Percentiles rank a stretch among this genome's conserved stretches.
These are phyloP conservation scores for Apostasia ramifera DNA, from an alignment of 106 monocot species.

Conservation along the genomic window DNA sequence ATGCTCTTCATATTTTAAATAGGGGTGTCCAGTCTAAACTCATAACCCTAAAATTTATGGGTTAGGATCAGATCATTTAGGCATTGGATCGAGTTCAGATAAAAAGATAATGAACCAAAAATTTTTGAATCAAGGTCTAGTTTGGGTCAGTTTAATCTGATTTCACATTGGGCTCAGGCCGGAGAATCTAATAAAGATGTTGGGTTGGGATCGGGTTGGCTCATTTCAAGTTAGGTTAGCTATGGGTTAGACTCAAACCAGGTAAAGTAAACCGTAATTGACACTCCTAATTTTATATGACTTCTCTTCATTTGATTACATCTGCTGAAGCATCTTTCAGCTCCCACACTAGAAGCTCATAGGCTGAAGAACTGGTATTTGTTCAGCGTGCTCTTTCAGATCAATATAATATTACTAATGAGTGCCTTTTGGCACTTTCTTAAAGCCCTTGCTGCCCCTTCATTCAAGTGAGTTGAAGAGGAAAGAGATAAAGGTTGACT, in stretches of 20 bases:
- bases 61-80: background rate
- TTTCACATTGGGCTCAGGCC: too few species aligned
- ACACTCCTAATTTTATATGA: background rate
- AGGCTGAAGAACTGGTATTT: conserved; percentile 36
- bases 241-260: too few species aligned
- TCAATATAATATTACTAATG: conserved; percentile 24
- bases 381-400: conserved; percentile 35
- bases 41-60: conserved; percentile 25
- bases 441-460: conserved; percentile 23
- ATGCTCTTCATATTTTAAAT: conserved; percentile 11
- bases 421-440: conserved; percentile 14
- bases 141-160: too few species aligned
- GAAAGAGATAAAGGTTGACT: conserved; percentile 1
- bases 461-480: background rate
- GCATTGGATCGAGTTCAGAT: too few species aligned
- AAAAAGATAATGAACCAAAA: too few species aligned
- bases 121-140: too few species aligned
- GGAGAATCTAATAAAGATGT: too few species aligned
- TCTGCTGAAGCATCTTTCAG: conserved; percentile 35
- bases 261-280: too few species aligned
- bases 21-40: conserved; percentile 14
- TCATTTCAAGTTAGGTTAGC: too few species aligned
- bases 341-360: conserved; percentile 16
- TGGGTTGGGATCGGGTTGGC: too few species aligned
- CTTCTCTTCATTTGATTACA: background rate